Conservation (phyloP, 1,284 basidiomycete genomes). For the Bondarzewia mesenterica region DNA sequence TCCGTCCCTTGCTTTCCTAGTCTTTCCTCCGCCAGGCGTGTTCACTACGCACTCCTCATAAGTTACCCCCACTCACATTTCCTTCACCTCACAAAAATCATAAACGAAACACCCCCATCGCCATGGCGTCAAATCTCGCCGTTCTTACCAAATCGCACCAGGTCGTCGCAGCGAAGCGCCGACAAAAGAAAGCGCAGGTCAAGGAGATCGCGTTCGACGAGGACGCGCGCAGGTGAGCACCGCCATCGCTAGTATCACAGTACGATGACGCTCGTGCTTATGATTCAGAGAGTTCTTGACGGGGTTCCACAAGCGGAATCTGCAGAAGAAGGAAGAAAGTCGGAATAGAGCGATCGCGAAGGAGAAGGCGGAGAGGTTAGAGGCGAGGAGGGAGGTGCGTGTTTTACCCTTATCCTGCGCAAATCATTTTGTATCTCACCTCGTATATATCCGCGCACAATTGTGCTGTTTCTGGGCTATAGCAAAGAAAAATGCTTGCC, state of each 20-base stretch:
- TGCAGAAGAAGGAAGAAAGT: conserved; percentile 64
- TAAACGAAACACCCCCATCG: background rate
- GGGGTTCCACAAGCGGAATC: conserved; percentile 81
- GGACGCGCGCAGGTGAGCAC: conserved; percentile 54
- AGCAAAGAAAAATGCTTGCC: conserved; percentile 65
- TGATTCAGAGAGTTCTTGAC: conserved; percentile 73
- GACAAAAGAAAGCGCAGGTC: conserved; percentile 47
- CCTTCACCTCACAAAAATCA: background rate
- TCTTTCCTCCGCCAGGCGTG: no score
- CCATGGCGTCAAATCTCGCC: conserved; percentile 36
- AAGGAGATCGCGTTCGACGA: conserved; percentile 75
- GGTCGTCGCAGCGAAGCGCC: conserved; percentile 54
- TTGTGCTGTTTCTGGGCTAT: conserved; percentile 1
- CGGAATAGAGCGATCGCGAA: conserved; percentile 58
- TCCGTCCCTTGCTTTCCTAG: no score
- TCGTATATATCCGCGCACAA: no score
- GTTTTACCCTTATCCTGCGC: background rate
- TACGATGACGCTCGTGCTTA: background rate
- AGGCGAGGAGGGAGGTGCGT: conserved; percentile 60
- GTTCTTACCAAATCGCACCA: conserved; percentile 53
- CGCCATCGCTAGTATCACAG: background rate
- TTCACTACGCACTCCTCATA: no score
- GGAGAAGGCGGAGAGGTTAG: conserved; percentile 61
- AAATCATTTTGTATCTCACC: no score
- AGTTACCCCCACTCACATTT: background rate